Percentiles rank a stretch among this genome's conserved stretches.
These are phyloP conservation scores for Juglanconis juglandina DNA, from an alignment of 2,329 filamentous ascomycete genomes.

Conservation along the genomic window DNA sequence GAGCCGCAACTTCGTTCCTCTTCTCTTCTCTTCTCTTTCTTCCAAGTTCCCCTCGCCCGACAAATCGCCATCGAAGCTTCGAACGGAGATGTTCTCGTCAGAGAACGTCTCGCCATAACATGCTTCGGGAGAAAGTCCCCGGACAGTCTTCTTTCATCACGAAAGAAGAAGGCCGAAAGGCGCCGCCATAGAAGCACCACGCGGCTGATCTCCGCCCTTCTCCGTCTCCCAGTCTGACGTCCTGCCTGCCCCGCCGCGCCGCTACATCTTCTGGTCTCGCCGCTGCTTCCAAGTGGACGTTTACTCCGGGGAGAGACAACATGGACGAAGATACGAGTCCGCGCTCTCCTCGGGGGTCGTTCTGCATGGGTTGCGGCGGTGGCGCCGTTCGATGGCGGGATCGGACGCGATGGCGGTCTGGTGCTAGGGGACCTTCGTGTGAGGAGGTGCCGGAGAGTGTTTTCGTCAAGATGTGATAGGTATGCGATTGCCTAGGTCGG, in stretches of 20 bases:
- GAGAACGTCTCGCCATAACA: slow-evolving; percentile 33
- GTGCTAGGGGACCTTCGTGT: slow-evolving; percentile 36
- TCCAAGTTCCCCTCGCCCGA: slow-evolving; percentile 79
- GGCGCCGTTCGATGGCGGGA: slow-evolving; percentile 36
- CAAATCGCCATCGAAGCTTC: slow-evolving; percentile 99
- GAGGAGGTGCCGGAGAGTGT: slow-evolving; percentile 53
- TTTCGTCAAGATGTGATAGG: slow-evolving; percentile 94
- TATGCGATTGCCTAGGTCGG: slow-evolving; percentile 81
- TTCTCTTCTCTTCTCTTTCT: slow-evolving; percentile 33
- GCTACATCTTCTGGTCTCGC: slow-evolving; percentile 28
- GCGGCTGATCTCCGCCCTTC: slow-evolving; percentile 76
- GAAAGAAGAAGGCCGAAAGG: slow-evolving; percentile 77
- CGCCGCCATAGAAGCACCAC: slow-evolving; percentile 97
- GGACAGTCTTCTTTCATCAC: slow-evolving; percentile 60
- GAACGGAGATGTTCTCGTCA: slow-evolving; percentile 64
- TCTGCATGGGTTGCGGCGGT: slow-evolving; percentile 22
- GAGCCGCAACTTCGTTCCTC: slow-evolving; percentile 17
- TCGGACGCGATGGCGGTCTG: slow-evolving; percentile 35
- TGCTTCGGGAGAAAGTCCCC: slow-evolving; percentile 99
- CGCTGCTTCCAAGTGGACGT: neutral
- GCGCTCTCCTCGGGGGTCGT: slow-evolving; percentile 36
- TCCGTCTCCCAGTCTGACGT: slow-evolving; percentile 39
- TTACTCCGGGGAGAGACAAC: slow-evolving; percentile 40
- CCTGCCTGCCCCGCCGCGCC: slow-evolving; percentile 27
- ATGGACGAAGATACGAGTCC: slow-evolving; percentile 92